A percentile compares a stretch with the other conserved stretches of the same genome.
Evolutionary conservation across 73 alveolate species (phyloP).

Genomic region (Paramecium sonneborni): DNA sequence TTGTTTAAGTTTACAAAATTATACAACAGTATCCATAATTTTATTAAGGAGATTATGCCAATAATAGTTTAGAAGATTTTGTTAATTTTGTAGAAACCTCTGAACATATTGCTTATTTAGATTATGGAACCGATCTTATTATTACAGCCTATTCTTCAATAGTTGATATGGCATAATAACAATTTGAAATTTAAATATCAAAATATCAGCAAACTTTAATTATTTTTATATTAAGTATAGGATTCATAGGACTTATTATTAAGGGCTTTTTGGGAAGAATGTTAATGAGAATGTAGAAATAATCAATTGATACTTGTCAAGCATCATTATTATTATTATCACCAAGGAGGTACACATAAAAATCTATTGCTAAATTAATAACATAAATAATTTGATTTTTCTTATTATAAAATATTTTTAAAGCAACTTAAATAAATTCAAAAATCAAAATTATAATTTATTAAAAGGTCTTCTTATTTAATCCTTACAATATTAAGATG

Average conservation of each 20-base stretch:
- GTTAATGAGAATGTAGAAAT: background rate
- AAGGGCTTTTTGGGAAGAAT: background rate
- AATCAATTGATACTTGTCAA: constrained; percentile 1
- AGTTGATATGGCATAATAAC: background rate
- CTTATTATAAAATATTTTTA: background rate
- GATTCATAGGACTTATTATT: background rate
- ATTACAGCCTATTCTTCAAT: background rate
- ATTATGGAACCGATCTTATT: background rate
- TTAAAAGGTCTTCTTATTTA: background rate
- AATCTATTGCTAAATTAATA: background rate
- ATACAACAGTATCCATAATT: background rate
- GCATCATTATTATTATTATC: background rate
- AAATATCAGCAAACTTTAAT: background rate
- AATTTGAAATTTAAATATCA: background rate
- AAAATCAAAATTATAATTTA: background rate
- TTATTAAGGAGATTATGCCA: background rate
- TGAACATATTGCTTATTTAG: constrained; percentile 12
- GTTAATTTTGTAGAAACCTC: background rate
- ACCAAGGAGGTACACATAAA: background rate
- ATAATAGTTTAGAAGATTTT: background rate
- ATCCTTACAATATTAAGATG: background rate
- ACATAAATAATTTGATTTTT: constrained; percentile 10
- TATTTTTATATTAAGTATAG: background rate
- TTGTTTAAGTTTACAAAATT: background rate
- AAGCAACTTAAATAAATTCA: background rate